A percentile compares a stretch with the other conserved stretches of the same genome.
phyloP scores from a whole-genome alignment of 805 yeast species.

The Ogataea salicorniae region DNA sequence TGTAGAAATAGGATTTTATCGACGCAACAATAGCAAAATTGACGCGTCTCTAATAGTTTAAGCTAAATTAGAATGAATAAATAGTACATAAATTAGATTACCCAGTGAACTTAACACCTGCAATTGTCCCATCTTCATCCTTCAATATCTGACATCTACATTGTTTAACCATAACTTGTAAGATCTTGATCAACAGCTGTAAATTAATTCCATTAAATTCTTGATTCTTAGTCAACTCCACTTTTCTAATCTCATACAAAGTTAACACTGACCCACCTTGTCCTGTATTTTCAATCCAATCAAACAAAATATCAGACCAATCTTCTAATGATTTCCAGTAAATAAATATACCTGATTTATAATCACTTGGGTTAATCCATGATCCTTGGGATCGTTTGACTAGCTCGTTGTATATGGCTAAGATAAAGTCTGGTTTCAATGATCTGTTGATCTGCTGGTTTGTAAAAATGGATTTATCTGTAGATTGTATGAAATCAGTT shows the following conservation, averaged over 20 bases:
- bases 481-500: constrained; percentile 6
- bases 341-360: constrained; percentile 45
- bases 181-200: constrained; percentile 44
- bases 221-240: constrained; percentile 51
- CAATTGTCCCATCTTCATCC: constrained; percentile 47
- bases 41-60: no score
- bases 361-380: constrained; percentile 43
- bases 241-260: constrained; percentile 68
- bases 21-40: no score
- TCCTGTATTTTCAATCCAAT: constrained; percentile 73
- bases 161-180: constrained; percentile 55
- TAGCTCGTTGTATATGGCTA: constrained; percentile 54
- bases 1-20: no score
- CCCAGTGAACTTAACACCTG: constrained; percentile 62
- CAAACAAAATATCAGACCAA: constrained; percentile 60
- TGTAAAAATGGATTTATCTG: constrained; percentile 36
- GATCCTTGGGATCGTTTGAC: constrained; percentile 51
- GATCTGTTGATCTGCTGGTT: constrained; percentile 48
- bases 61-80: no score
- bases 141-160: constrained; percentile 71
- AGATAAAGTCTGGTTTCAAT: constrained; percentile 49
- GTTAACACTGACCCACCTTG: constrained; percentile 76
- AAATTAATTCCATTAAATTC: constrained; percentile 63
- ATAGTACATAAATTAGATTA: constrained; percentile 32
- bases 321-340: constrained; percentile 67